phyloP scores from a whole-genome alignment of 129 eudicot species.

The Saposhnikovia divaricata region DNA sequence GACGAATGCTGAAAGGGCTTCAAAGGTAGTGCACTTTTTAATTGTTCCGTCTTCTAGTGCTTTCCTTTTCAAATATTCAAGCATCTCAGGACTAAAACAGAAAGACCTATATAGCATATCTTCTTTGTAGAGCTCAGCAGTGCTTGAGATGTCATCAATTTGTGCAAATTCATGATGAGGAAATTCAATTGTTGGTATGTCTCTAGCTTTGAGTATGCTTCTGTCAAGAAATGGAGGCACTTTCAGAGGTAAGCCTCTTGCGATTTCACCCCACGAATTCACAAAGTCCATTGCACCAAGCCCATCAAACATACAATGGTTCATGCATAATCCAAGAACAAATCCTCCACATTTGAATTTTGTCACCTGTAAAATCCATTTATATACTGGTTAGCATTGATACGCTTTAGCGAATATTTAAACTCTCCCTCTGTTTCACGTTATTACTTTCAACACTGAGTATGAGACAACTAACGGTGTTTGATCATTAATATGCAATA shows the following conservation, averaged over 20 bases:
- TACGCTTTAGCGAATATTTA: no score
- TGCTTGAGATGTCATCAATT: conserved; percentile 61
- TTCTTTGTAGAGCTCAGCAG: conserved; percentile 54
- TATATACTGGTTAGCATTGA: background rate
- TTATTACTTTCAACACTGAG: background rate
- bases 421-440: background rate
- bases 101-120: conserved; percentile 58
- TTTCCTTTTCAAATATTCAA: conserved; percentile 41
- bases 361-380: conserved; percentile 50
- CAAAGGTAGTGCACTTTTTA: conserved; percentile 62
- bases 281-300: conserved; percentile 82
- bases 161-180: conserved; percentile 68
- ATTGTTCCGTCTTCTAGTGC: conserved; percentile 46
- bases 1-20: conserved; percentile 81
- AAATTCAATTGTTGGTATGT: conserved; percentile 62
- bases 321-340: conserved; percentile 77
- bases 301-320: conserved; percentile 87
- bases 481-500: background rate
- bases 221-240: conserved; percentile 72
- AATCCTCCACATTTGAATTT: conserved; percentile 91
- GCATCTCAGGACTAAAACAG: conserved; percentile 58
- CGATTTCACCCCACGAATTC: conserved; percentile 74
- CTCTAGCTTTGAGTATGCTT: conserved; percentile 52
- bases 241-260: conserved; percentile 55
- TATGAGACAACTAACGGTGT: background rate